Evolutionary conservation across 805 yeast species (phyloP).

Genomic region (Blastobotrys robertii): DNA sequence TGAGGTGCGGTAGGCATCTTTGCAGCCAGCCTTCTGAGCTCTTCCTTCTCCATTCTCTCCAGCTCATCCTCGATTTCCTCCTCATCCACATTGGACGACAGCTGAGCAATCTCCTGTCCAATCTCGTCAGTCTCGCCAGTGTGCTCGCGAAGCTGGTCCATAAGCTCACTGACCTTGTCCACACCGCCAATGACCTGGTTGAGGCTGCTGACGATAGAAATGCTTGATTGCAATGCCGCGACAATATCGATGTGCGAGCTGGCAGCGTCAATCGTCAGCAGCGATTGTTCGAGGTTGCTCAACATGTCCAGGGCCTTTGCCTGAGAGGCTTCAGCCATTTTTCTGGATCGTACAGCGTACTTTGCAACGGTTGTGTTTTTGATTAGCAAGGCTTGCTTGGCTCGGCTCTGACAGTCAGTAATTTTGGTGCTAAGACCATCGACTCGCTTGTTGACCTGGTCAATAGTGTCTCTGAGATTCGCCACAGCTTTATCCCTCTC

Average conservation of each 20-base stretch:
- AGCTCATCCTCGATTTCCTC: slow-evolving; percentile 34
- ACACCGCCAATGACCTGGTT: slow-evolving; percentile 35
- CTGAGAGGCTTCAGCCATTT: slow-evolving; percentile 29
- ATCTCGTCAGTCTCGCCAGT: slow-evolving; percentile 31
- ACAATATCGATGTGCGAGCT: slow-evolving; percentile 32
- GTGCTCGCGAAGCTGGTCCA: slow-evolving; percentile 34
- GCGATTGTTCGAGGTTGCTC: slow-evolving; percentile 31
- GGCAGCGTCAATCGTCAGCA: slow-evolving; percentile 36
- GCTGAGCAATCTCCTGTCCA: slow-evolving; percentile 26
- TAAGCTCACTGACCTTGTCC: slow-evolving; percentile 33
- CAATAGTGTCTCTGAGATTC: slow-evolving; percentile 12
- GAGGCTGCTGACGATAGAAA: slow-evolving; percentile 28
- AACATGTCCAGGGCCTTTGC: slow-evolving; percentile 25
- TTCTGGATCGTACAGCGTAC: slow-evolving; percentile 28
- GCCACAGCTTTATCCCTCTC: slow-evolving; percentile 19
- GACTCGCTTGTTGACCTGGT: slow-evolving; percentile 16
- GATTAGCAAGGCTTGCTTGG: slow-evolving; percentile 17
- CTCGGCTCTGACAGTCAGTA: slow-evolving; percentile 5
- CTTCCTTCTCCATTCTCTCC: slow-evolving; percentile 26
- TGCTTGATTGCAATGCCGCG: slow-evolving; percentile 31
- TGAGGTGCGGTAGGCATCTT: slow-evolving; percentile 5
- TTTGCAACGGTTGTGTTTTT: slow-evolving; percentile 25
- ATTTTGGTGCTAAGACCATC: slow-evolving; percentile 14
- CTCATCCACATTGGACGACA: slow-evolving; percentile 25
- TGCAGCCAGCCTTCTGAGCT: slow-evolving; percentile 9